Evolutionary conservation across 148 eudicot genomes (phyloP).

Genomic region (Rhododendron henanense): DNA sequence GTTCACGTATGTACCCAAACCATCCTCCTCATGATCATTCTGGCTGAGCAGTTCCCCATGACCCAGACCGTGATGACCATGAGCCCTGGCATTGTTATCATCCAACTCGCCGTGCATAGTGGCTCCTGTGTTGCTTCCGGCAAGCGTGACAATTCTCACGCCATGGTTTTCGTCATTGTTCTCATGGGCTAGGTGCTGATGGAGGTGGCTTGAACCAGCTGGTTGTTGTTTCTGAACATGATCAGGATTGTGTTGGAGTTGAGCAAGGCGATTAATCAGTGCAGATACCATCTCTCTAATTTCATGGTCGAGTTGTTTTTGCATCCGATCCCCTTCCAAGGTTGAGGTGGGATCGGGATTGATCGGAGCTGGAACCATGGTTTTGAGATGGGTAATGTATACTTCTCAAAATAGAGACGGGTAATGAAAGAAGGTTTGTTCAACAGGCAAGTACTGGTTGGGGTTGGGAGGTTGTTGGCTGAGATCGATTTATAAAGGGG

Average conservation of each 20-base stretch:
- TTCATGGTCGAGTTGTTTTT: slow-evolving; percentile 43
- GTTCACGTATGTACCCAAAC: slow-evolving; percentile 54
- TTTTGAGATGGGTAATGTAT: not conserved
- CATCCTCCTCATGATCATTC: slow-evolving; percentile 20
- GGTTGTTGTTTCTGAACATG: slow-evolving; percentile 27
- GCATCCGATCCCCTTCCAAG: slow-evolving; percentile 20
- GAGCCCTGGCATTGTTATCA: slow-evolving; percentile 8
- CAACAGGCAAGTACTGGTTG: not conserved
- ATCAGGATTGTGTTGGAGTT: slow-evolving; percentile 25
- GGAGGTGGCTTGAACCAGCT: slow-evolving; percentile 23
- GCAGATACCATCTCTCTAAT: slow-evolving; percentile 50
- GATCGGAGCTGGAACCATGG: slow-evolving; percentile 2
- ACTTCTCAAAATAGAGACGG: not conserved
- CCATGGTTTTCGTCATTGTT: slow-evolving; percentile 46
- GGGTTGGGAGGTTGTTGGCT: not conserved
- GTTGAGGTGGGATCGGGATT: slow-evolving; percentile 10
- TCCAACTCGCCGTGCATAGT: slow-evolving; percentile 57
- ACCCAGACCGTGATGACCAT: not conserved
- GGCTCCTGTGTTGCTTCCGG: slow-evolving; percentile 80
- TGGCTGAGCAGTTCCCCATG: slow-evolving; percentile 3
- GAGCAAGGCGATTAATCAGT: slow-evolving; percentile 42
- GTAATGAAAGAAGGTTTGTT: not conserved
- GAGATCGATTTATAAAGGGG: not conserved
- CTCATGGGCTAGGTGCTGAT: slow-evolving; percentile 11
- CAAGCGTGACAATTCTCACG: slow-evolving; percentile 51